A percentile compares a stretch with the other conserved stretches of the same genome.
phyloP scores from a whole-genome alignment of 2,329 filamentous ascomycete species.

The Amesomyces nigricolor region DNA sequence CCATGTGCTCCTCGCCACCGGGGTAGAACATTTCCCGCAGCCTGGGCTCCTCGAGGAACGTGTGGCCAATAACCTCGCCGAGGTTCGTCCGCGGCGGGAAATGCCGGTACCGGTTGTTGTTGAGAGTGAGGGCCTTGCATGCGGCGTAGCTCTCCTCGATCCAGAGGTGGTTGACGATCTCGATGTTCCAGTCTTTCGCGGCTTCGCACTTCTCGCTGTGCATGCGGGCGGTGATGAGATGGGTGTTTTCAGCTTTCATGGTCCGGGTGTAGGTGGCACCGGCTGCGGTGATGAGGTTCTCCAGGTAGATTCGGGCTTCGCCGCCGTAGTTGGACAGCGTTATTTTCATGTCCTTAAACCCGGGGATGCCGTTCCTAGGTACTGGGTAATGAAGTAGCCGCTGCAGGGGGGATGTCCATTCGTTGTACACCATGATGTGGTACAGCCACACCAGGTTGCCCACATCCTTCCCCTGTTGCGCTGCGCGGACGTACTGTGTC shows the following conservation, averaged over 20 bases:
- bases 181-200: constrained; percentile 84
- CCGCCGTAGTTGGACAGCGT: constrained; percentile 96
- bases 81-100: constrained; percentile 89
- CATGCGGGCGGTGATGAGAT: constrained; percentile 85
- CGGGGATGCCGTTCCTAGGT: constrained; percentile 68
- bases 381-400: constrained; percentile 87
- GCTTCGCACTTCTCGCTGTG: constrained; percentile 91
- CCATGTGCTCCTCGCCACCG: constrained; percentile 48
- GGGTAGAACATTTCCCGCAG: constrained; percentile 64
- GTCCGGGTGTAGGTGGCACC: constrained; percentile 91
- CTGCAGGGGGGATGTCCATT: constrained; percentile 79
- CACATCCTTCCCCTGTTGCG: constrained; percentile 72
- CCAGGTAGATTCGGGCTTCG: constrained; percentile 85
- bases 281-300: constrained; percentile 79
- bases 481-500: constrained; percentile 68
- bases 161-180: constrained; percentile 93
- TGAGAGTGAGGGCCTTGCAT: constrained; percentile 68
- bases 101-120: constrained; percentile 70
- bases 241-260: constrained; percentile 91
- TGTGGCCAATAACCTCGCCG: constrained; percentile 87
- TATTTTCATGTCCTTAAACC: constrained; percentile 70
- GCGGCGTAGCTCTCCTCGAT: constrained; percentile 94
- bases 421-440: constrained; percentile 79
- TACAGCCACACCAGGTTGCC: constrained; percentile 94
- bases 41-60: constrained; percentile 61